These are phyloP conservation scores for Amanita phalloides DNA, from an alignment of 768 basidiomycete genomes.

Conservation along the genomic window DNA sequence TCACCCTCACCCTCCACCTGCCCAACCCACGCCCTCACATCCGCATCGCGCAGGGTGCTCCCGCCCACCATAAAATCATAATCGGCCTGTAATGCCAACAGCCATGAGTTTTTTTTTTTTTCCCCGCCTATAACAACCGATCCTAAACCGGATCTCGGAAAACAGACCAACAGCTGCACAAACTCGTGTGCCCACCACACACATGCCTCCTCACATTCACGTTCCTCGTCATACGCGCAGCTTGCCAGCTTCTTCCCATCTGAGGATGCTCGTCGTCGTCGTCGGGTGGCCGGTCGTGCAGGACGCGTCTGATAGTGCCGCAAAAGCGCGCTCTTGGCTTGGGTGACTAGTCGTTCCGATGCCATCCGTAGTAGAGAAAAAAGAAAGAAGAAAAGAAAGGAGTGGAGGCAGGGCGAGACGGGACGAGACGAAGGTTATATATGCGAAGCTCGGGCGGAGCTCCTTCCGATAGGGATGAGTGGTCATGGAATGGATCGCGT, in stretches of 20 bases:
- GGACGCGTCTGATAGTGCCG: not conserved
- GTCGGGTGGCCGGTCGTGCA: not conserved
- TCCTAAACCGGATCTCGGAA: not conserved
- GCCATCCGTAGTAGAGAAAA: not conserved
- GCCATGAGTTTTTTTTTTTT: not conserved
- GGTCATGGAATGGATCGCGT: not conserved
- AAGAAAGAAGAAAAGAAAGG: no score
- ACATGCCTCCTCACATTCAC: not conserved
- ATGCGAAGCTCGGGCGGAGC: not conserved
- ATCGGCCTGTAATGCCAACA: not conserved
- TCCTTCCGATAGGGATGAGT: not conserved
- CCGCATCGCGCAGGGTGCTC: not conserved
- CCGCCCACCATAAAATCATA: not conserved
- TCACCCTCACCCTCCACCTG: not conserved
- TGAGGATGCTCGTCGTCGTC: not conserved
- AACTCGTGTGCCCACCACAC: not conserved
- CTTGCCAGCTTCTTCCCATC: not conserved
- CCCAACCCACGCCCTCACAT: slow-evolving; percentile 1
- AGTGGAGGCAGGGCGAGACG: not conserved
- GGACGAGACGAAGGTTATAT: not conserved
- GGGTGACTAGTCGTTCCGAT: not conserved
- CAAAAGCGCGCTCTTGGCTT: not conserved
- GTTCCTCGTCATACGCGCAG: no score
- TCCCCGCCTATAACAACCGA: no score
- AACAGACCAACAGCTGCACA: not conserved